Percentiles rank a stretch among this genome's conserved stretches.
phyloP scores from a whole-genome alignment of 306 rosid genomes.

The Potentilla sterilis region DNA sequence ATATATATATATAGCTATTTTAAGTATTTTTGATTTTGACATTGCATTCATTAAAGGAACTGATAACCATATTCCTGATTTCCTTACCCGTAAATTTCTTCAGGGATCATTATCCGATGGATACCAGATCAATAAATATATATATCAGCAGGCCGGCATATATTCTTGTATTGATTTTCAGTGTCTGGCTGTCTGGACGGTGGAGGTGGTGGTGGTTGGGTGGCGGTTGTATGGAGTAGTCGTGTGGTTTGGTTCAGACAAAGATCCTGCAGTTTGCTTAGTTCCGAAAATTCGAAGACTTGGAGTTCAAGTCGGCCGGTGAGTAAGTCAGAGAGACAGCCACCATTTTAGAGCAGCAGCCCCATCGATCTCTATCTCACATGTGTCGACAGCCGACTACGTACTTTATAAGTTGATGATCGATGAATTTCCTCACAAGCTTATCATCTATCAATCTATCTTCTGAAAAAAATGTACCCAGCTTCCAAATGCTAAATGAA shows the following conservation, averaged over 20 bases:
- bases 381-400: background rate
- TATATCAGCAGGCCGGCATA: no score
- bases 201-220: constrained; percentile 4
- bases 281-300: background rate
- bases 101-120: no score
- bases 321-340: background rate
- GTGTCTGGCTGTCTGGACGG: background rate
- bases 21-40: no score
- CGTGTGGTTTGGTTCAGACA: constrained; percentile 12
- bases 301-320: background rate
- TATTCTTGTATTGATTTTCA: background rate
- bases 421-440: background rate
- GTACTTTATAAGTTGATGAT: background rate
- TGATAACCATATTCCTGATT: no score
- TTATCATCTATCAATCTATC: background rate
- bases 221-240: background rate
- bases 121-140: no score
- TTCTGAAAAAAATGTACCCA: background rate
- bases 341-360: background rate
- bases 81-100: no score
- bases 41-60: no score
- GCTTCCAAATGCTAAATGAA: background rate
- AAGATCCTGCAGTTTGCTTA: background rate
- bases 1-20: no score
- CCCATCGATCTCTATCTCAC: background rate